A percentile compares a stretch with the other conserved stretches of the same genome.
phyloP scores from a whole-genome alignment of 805 yeast species.

The Starmera quercuum region DNA sequence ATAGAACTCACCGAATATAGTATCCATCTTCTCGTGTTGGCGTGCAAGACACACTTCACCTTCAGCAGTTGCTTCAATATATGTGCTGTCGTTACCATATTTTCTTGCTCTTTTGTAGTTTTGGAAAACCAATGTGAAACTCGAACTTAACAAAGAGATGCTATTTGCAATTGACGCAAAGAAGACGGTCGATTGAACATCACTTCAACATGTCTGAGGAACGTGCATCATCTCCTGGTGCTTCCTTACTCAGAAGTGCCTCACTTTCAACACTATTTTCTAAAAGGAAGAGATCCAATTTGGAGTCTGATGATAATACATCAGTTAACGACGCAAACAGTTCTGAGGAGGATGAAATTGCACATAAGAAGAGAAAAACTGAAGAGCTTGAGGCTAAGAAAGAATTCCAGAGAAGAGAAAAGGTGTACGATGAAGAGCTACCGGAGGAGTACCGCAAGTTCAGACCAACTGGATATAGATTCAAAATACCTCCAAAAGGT shows the following conservation, averaged over 20 bases:
- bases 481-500: conserved; percentile 78
- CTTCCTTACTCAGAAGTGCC: conserved; percentile 8
- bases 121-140: too few species aligned
- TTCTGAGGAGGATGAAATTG: not conserved
- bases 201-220: too few species aligned
- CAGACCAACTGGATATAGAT: conserved; percentile 71
- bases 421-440: conserved; percentile 50
- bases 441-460: conserved; percentile 68
- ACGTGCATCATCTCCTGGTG: not conserved
- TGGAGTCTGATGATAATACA: not conserved
- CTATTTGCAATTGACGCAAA: too few species aligned
- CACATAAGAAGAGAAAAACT: conserved; percentile 13
- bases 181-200: too few species aligned
- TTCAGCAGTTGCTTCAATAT: too few species aligned
- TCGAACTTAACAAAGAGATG: too few species aligned
- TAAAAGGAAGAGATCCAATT: conserved; percentile 6
- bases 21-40: too few species aligned
- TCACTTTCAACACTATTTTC: conserved; percentile 13
- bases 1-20: too few species aligned
- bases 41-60: too few species aligned
- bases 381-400: conserved; percentile 18
- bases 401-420: conserved; percentile 38
- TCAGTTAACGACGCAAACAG: not conserved
- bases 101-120: too few species aligned
- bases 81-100: too few species aligned